These are phyloP conservation scores for Chenopodium quinoa DNA, from an alignment of 148 eudicot genomes.

Conservation along the genomic window DNA sequence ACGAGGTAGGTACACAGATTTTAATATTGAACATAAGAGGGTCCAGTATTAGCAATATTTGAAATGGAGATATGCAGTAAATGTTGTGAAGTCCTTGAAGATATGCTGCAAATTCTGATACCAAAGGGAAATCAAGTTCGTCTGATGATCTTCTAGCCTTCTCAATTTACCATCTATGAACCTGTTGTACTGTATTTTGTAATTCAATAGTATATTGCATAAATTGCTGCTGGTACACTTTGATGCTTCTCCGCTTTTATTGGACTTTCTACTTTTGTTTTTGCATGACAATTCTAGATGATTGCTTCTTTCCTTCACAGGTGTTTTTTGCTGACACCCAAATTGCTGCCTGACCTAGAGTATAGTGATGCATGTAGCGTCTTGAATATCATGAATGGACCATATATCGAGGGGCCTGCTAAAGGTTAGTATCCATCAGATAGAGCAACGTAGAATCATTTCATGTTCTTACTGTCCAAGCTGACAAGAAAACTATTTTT, in stretches of 20 bases:
- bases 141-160: background rate
- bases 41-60: background rate
- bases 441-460: background rate
- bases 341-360: slow-evolving; percentile 78
- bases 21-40: background rate
- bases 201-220: background rate
- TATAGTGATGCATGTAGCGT: slow-evolving; percentile 88
- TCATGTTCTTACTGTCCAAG: background rate
- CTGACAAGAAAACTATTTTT: background rate
- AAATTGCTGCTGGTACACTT: background rate
- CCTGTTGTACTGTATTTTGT: background rate
- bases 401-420: slow-evolving; percentile 86
- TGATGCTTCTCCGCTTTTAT: background rate
- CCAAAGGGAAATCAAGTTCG: background rate
- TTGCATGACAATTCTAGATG: background rate
- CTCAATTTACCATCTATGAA: background rate
- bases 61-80: background rate
- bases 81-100: background rate
- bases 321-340: slow-evolving; percentile 96
- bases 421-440: slow-evolving; percentile 44
- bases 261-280: background rate
- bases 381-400: slow-evolving; percentile 84
- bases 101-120: background rate
- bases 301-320: slow-evolving; percentile 31
- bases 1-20: background rate